Percentiles rank a stretch among this genome's conserved stretches.
Evolutionary conservation across 177 flowering plant species (phyloP).

Genomic region (Vitis hybrid): DNA sequence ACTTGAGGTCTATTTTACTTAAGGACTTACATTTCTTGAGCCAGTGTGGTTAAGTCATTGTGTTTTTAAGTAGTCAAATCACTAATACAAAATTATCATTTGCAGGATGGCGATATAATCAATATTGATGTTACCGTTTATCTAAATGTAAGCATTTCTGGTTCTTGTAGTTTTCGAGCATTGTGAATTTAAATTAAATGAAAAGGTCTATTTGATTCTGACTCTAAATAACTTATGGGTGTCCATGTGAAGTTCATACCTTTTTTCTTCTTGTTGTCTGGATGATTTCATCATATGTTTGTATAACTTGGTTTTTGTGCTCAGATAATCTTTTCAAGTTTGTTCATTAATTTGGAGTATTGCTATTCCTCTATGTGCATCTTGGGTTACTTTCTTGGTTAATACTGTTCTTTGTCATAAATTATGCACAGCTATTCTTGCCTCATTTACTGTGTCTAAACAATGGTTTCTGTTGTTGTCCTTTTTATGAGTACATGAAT

Average conservation of each 20-base stretch:
- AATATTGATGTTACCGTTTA: slow-evolving; percentile 97
- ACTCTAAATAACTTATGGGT: not conserved
- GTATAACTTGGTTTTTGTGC: not conserved
- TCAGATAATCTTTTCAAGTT: too few relatives aligned
- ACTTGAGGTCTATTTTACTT: slow-evolving; percentile 64
- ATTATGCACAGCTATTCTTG: too few relatives aligned
- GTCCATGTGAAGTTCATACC: not conserved
- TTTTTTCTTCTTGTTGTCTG: not conserved
- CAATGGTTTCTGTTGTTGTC: not conserved
- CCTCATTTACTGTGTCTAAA: not conserved
- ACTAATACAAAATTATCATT: slow-evolving; percentile 11
- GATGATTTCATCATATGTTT: not conserved
- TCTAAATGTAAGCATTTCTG: slow-evolving; percentile 68
- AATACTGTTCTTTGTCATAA: too few relatives aligned
- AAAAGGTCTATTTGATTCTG: not conserved
- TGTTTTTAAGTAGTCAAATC: not conserved
- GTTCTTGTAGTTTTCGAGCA: not conserved
- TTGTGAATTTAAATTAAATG: not conserved
- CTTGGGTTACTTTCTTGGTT: too few relatives aligned
- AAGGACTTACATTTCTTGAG: slow-evolving; percentile 1
- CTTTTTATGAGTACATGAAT: not conserved
- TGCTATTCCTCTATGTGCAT: too few relatives aligned
- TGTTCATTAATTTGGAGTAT: too few relatives aligned
- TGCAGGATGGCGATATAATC: slow-evolving; percentile 97
- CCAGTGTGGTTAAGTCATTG: not conserved